Conservation (phyloP, 768 basidiomycete genomes). For the Butyriboletus loyo region DNA sequence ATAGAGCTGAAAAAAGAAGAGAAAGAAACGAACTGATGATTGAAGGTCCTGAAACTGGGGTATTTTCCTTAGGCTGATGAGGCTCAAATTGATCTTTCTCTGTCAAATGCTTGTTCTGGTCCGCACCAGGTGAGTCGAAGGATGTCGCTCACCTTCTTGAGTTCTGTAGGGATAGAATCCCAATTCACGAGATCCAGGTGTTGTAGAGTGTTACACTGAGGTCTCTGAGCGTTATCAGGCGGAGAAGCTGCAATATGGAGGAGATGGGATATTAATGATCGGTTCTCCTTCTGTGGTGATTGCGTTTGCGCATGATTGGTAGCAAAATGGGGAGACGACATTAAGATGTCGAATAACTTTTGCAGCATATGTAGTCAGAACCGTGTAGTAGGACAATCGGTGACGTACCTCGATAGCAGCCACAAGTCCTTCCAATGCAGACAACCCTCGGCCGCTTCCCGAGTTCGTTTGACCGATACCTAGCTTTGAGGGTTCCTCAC, state of each 20-base stretch:
- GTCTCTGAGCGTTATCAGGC: constrained; percentile 53
- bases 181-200: constrained; percentile 52
- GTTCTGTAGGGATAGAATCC: constrained; percentile 57
- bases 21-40: constrained; percentile 38
- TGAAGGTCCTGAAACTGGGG: constrained; percentile 52
- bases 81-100: constrained; percentile 59
- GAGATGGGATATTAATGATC: constrained; percentile 42
- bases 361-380: constrained; percentile 29
- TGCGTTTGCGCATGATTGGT: constrained; percentile 15
- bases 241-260: constrained; percentile 59
- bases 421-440: constrained; percentile 67
- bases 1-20: not conserved
- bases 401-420: constrained; percentile 61
- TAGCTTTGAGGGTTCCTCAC: constrained; percentile 43
- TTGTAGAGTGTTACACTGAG: constrained; percentile 50
- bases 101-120: constrained; percentile 22
- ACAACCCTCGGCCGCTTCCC: constrained; percentile 52
- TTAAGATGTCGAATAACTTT: constrained; percentile 40
- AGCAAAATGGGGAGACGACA: constrained; percentile 13
- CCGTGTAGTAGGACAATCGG: not conserved
- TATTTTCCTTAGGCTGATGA: constrained; percentile 46
- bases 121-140: not conserved
- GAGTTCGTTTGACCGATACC: constrained; percentile 58
- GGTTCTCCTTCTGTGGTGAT: constrained; percentile 26
- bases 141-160: constrained; percentile 50